Percentiles rank a stretch among this genome's conserved stretches.
These are phyloP conservation scores for Lagerstroemia speciosa DNA, from an alignment of 345 rosid genomes.

Conservation along the genomic window DNA sequence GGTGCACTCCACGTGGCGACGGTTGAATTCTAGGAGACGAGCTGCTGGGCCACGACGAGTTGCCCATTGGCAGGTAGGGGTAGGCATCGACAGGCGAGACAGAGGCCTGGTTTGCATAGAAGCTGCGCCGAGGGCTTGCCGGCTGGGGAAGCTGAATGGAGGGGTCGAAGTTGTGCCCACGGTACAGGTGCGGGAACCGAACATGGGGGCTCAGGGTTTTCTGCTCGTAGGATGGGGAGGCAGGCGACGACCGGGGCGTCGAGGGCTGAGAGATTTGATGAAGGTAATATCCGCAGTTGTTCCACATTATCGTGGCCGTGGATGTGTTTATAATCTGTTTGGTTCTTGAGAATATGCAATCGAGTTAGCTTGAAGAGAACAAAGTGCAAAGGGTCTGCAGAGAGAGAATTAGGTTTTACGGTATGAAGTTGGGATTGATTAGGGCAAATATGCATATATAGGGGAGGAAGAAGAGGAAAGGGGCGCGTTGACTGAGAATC, in stretches of 20 bases:
- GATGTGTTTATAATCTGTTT: neutral
- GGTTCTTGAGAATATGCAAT: neutral
- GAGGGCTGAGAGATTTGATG: constrained; percentile 1
- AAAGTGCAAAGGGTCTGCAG: neutral
- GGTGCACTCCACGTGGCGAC: neutral
- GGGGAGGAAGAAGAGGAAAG: neutral
- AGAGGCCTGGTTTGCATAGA: neutral
- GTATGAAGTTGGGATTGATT: neutral
- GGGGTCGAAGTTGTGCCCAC: neutral
- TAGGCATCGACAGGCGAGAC: constrained; percentile 6
- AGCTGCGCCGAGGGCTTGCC: neutral
- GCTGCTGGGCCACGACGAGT: neutral
- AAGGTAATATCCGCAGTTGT: neutral
- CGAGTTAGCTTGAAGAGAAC: neutral
- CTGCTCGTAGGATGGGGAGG: neutral
- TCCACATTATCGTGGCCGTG: neutral
- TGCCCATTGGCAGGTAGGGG: neutral
- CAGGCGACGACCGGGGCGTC: neutral
- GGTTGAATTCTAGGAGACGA: neutral
- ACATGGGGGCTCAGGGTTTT: neutral
- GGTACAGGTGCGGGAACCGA: neutral
- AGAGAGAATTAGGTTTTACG: neutral
- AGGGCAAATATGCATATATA: neutral
- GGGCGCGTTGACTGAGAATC: neutral
- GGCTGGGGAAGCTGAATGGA: neutral